These are phyloP conservation scores for Nicotiana attenuata DNA, from an alignment of 257 asterid species.

Conservation along the genomic window DNA sequence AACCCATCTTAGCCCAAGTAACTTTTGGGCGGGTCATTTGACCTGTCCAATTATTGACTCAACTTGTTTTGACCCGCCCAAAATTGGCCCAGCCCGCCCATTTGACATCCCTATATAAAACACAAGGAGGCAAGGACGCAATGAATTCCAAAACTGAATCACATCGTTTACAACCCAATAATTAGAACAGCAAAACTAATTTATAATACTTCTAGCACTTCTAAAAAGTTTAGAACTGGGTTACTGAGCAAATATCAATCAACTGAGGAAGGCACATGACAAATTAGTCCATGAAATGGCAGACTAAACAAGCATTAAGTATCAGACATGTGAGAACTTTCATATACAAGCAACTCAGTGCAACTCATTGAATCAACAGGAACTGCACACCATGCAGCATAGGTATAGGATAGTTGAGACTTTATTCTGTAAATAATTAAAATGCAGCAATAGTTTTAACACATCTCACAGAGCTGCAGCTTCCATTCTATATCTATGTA, in stretches of 20 bases:
- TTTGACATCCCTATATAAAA: neutral
- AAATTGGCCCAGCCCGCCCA: too few species aligned
- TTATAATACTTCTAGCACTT: neutral
- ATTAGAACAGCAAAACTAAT: neutral
- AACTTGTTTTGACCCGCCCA: too few species aligned
- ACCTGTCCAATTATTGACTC: too few species aligned
- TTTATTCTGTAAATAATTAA: neutral
- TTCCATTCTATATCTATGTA: too few species aligned
- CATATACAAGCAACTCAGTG: neutral
- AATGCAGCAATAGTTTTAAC: neutral
- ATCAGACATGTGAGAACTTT: neutral
- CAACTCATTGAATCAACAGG: neutral
- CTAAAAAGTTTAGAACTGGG: neutral
- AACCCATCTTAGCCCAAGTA: too few species aligned
- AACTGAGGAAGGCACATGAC: neutral
- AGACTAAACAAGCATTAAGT: neutral
- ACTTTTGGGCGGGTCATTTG: too few species aligned
- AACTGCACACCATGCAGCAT: neutral
- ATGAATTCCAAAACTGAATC: neutral
- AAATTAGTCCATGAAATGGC: neutral
- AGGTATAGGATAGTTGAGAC: neutral
- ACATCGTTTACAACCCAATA: neutral
- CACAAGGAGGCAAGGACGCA: neutral
- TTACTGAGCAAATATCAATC: neutral
- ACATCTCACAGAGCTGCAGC: neutral